Evolutionary conservation across 1,284 basidiomycete genomes (phyloP).

Genomic region (Trametes hirsuta): DNA sequence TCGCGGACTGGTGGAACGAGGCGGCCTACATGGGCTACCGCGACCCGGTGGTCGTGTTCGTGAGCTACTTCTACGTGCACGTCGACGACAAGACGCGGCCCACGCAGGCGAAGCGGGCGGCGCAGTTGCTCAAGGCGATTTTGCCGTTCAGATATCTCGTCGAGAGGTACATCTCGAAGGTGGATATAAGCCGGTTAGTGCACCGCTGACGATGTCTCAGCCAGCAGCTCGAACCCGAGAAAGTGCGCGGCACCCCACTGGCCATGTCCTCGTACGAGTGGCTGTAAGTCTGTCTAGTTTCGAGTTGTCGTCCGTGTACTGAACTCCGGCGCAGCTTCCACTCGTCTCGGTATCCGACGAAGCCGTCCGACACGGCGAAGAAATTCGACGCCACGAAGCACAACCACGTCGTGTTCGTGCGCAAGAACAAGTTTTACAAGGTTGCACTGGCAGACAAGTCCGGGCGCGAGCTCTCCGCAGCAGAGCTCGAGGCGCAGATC

Average conservation of each 20-base stretch:
- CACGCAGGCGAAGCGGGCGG: constrained; percentile 71
- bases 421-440: constrained; percentile 91
- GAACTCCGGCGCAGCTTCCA: constrained; percentile 69
- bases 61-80: constrained; percentile 96
- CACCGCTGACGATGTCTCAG: constrained; percentile 41
- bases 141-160: constrained; percentile 82
- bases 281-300: constrained; percentile 56
- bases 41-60: constrained; percentile 91
- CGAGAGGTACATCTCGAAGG: constrained; percentile 60
- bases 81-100: constrained; percentile 64
- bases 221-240: constrained; percentile 88
- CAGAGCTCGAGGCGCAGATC: constrained; percentile 86
- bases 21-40: constrained; percentile 85
- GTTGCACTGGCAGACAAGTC: constrained; percentile 68
- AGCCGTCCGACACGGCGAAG: constrained; percentile 81
- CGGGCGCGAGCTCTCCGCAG: constrained; percentile 71
- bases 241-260: constrained; percentile 80
- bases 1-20: constrained; percentile 98
- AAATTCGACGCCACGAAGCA: constrained; percentile 81
- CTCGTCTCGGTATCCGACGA: constrained; percentile 82
- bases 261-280: constrained; percentile 96
- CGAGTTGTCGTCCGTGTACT: neutral
- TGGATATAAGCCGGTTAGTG: neutral
- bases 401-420: constrained; percentile 89
- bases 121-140: constrained; percentile 81